phyloP scores from a whole-genome alignment of 1,284 basidiomycete species.

The Rhodotorula sp. region DNA sequence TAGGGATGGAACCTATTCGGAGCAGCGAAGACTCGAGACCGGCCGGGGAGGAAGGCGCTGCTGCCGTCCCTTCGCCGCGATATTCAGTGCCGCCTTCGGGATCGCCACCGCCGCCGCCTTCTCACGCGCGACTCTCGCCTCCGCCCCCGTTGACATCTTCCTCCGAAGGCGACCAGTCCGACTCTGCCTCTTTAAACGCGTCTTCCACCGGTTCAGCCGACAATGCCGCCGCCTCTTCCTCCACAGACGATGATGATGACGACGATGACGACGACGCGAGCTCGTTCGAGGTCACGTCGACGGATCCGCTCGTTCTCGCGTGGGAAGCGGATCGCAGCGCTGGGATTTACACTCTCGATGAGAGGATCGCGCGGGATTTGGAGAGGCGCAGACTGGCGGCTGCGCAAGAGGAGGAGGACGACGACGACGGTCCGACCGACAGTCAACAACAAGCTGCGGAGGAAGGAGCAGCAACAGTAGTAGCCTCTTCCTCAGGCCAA shows the following conservation, averaged over 20 bases:
- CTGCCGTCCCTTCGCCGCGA: not conserved
- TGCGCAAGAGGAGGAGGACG: not conserved
- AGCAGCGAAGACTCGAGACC: not conserved
- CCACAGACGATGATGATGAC: not conserved
- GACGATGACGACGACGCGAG: slow-evolving; percentile 4
- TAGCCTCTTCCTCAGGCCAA: no score
- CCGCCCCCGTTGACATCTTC: not conserved
- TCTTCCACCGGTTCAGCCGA: not conserved
- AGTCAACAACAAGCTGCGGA: not conserved
- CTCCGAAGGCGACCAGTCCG: not conserved
- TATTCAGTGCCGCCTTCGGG: slow-evolving; percentile 1
- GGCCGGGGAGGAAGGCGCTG: no score
- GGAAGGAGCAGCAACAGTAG: not conserved
- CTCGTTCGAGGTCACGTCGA: not conserved
- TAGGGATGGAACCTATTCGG: not conserved
- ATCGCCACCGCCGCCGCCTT: not conserved
- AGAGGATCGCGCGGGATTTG: slow-evolving; percentile 35
- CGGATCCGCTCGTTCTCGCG: slow-evolving; percentile 35
- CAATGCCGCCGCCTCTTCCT: no score
- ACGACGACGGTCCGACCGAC: not conserved
- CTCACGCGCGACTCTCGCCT: not conserved
- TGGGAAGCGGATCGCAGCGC: slow-evolving; percentile 37
- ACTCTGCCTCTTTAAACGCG: not conserved
- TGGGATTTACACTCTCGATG: slow-evolving; percentile 27
- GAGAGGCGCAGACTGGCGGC: slow-evolving; percentile 22